Evolutionary conservation across 2,329 filamentous ascomycete species (phyloP), one percentile per base, ranked within the genome.

Genomic region (Aspergillus uvarum): DNA sequence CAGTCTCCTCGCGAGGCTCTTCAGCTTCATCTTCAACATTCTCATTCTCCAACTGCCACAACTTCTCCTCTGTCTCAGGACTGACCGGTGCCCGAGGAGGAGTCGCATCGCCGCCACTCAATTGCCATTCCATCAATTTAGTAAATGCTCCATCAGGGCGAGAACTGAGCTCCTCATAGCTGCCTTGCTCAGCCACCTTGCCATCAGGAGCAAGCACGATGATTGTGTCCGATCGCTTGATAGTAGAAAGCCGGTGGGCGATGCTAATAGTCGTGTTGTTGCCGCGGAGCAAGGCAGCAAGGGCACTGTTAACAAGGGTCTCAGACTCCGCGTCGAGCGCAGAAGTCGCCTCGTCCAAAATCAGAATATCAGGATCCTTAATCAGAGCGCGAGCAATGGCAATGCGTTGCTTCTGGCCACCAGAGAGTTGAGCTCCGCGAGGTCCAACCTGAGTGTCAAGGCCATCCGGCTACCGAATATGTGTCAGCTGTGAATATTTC

Each of bases 111-210:
- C 90, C 89, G 12, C 93, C 94, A 68, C 85, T 95, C 86, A 98
- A 90, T 79, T 99, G 95, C 93, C 93, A 98, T 77, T 98, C 94
- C 95, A 99, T 99, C 56, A 99, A 82, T 78, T 90, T 95, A 68
- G 88, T 94, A 72, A 99, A 99, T 2, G 93, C 92, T 55, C 94
- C 96, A 10, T 89, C 81, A 16, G 85, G 84, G 61, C 91, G 86
- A 5, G 84, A 81, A 55, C 88, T 90, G 22, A 99, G 84, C 64
- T 92, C 85, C 24, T 83, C 79, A 74, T 96, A 99, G 59, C 89
- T 89, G 59, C 95, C 95, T 64, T 90, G 90, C 75, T 99, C 94
- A 2, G 94, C 95, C 3, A 99, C 94, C 60, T 85, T 89, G 63
- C 95, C 96, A 70, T 97, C 89, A 59, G 84, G 87, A 61, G 89